phyloP scores from a whole-genome alignment of 1,284 basidiomycete species.

The Melampsora larici-populina region DNA sequence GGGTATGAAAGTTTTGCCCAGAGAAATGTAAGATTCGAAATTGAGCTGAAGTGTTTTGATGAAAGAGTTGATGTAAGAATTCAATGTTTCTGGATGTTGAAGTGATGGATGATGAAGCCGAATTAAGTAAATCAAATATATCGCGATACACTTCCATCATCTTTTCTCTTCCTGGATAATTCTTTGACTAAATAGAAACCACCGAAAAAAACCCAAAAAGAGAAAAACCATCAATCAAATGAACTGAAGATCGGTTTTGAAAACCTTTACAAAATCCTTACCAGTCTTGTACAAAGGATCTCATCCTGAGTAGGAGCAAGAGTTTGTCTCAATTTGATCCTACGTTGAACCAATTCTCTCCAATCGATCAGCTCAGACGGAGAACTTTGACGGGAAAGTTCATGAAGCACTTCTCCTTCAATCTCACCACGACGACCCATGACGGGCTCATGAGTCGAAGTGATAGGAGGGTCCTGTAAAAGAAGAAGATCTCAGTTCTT shows the following conservation, averaged over 20 bases:
- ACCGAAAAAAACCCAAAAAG: not conserved
- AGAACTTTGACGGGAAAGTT: not conserved
- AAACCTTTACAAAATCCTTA: too few relatives aligned
- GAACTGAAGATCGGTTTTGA: too few relatives aligned
- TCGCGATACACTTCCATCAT: not conserved
- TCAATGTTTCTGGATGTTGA: not conserved
- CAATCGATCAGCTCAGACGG: constrained; percentile 7
- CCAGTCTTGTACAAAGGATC: not conserved
- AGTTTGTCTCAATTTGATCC: constrained; percentile 19
- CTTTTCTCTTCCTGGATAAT: constrained; percentile 15
- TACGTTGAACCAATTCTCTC: not conserved
- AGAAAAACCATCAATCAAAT: too few relatives aligned
- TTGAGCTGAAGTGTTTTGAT: constrained; percentile 4
- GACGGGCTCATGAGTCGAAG: not conserved
- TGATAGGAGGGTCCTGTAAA: not conserved
- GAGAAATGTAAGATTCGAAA: constrained; percentile 24
- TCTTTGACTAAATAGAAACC: constrained; percentile 4
- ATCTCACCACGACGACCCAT: constrained; percentile 5
- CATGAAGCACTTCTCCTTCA: not conserved
- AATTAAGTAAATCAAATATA: constrained; percentile 26
- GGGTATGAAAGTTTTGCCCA: constrained; percentile 1
- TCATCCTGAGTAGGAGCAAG: not conserved
- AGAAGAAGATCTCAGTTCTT: too few relatives aligned
- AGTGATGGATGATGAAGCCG: constrained; percentile 15
- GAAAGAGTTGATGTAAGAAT: constrained; percentile 16